Conservation (phyloP, 176 grass and related monocot species). For the Rhipidocladum racemiflorum region DNA sequence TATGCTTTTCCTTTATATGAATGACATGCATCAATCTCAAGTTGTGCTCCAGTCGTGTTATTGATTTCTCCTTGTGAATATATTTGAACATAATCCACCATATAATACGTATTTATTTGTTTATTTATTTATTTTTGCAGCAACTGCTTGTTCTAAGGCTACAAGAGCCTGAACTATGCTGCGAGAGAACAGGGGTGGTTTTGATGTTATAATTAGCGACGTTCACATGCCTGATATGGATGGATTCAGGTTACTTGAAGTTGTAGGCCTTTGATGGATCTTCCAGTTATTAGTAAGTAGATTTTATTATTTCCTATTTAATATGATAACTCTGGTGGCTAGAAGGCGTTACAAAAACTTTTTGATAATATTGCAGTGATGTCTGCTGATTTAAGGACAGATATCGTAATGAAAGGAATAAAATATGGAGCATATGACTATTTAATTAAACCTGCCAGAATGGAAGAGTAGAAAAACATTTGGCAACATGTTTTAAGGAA, state of each 20-base stretch:
- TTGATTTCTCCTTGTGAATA: neutral
- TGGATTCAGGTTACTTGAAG: slow-evolving; percentile 94
- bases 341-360: slow-evolving; percentile 17
- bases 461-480: slow-evolving; percentile 97
- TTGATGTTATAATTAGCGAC: slow-evolving; percentile 96
- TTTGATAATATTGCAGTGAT: slow-evolving; percentile 72
- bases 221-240: slow-evolving; percentile 99
- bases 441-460: slow-evolving; percentile 89
- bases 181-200: slow-evolving; percentile 78
- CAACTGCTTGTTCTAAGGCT: slow-evolving; percentile 81
- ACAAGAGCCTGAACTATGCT: slow-evolving; percentile 74
- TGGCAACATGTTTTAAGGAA: slow-evolving; percentile 99
- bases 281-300: slow-evolving; percentile 98
- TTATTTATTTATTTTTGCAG: slow-evolving; percentile 44
- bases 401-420: slow-evolving; percentile 98
- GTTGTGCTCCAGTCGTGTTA: neutral
- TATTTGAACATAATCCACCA: neutral
- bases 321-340: neutral
- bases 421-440: slow-evolving; percentile 96
- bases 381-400: slow-evolving; percentile 88
- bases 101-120: slow-evolving; percentile 9
- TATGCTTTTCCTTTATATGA: neutral
- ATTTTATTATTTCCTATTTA: slow-evolving; percentile 12
- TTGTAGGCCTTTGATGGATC: slow-evolving; percentile 94
- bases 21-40: neutral